These are phyloP conservation scores for Heterobasidion irregulare DNA, from an alignment of 1,284 basidiomycete species.

Conservation along the genomic window DNA sequence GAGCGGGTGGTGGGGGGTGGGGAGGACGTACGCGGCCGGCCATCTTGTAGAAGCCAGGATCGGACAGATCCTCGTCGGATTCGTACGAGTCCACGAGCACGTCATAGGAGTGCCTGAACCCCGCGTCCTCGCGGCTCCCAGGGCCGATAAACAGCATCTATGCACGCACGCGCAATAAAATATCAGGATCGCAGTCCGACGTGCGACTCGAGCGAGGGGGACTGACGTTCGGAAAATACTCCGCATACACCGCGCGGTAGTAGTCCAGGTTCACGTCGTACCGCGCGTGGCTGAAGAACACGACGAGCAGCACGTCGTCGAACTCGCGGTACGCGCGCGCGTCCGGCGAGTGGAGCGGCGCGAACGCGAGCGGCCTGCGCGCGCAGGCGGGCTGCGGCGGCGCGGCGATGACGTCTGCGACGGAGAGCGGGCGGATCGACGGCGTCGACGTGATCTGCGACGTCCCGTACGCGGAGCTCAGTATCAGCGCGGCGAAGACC, in stretches of 20 bases:
- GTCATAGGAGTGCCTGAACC: constrained; percentile 40
- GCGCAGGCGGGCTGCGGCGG: constrained; percentile 9
- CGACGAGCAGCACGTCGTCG: constrained; percentile 33
- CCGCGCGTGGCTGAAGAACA: constrained; percentile 42
- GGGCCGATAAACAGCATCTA: constrained; percentile 44
- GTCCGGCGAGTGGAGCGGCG: constrained; percentile 4
- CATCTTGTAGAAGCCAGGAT: constrained; percentile 31
- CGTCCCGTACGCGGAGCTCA: constrained; percentile 6
- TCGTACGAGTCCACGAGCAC: constrained; percentile 39
- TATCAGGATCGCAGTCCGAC: background rate
- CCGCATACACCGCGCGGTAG: constrained; percentile 35
- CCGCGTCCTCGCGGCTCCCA: constrained; percentile 36
- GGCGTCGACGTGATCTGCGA: background rate
- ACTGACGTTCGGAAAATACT: constrained; percentile 42
- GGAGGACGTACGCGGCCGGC: constrained; percentile 29
- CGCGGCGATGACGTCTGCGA: constrained; percentile 2
- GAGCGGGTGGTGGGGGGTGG: background rate
- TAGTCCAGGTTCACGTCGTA: constrained; percentile 39
- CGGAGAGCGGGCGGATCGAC: background rate
- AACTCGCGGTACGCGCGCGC: constrained; percentile 26
- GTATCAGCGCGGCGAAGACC: constrained; percentile 3
- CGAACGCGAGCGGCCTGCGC: constrained; percentile 16
- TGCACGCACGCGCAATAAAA: background rate
- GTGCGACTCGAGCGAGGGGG: background rate
- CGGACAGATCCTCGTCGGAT: constrained; percentile 30